These are phyloP conservation scores for Catunica adiposa DNA, from an alignment of 2,329 filamentous ascomycete genomes.

Conservation along the genomic window DNA sequence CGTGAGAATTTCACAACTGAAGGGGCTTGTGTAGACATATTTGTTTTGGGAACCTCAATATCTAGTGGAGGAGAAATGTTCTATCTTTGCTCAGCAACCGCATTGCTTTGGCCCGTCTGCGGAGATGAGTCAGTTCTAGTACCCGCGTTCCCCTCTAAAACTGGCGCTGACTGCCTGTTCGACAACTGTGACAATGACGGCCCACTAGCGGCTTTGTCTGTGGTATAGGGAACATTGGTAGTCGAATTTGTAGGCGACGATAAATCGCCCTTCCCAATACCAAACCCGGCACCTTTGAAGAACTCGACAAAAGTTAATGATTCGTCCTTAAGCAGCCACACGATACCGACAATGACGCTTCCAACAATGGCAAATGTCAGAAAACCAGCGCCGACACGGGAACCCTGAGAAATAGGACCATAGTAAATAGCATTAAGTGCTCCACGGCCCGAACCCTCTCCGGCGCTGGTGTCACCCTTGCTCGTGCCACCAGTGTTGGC, in stretches of 20 bases:
- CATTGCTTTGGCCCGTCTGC: no score
- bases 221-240: background rate
- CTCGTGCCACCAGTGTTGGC: conserved; percentile 41
- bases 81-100: no score
- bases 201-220: background rate
- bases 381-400: conserved; percentile 53
- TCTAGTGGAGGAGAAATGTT: no score
- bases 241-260: background rate
- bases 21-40: no score
- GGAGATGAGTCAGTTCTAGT: background rate
- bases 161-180: background rate
- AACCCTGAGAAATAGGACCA: conserved; percentile 32
- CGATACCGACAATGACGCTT: conserved; percentile 34
- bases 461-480: conserved; percentile 28
- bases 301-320: conserved; percentile 16
- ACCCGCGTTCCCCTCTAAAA: background rate
- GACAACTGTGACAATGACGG: background rate
- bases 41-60: no score
- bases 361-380: conserved; percentile 41
- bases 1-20: no score
- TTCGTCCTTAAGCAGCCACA: conserved; percentile 35
- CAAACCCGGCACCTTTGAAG: background rate
- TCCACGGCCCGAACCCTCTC: conserved; percentile 26
- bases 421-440: conserved; percentile 16
- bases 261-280: background rate